Percentiles rank a stretch among this genome's conserved stretches.
phyloP scores from a whole-genome alignment of 768 basidiomycete genomes.

The Russula earlei region DNA sequence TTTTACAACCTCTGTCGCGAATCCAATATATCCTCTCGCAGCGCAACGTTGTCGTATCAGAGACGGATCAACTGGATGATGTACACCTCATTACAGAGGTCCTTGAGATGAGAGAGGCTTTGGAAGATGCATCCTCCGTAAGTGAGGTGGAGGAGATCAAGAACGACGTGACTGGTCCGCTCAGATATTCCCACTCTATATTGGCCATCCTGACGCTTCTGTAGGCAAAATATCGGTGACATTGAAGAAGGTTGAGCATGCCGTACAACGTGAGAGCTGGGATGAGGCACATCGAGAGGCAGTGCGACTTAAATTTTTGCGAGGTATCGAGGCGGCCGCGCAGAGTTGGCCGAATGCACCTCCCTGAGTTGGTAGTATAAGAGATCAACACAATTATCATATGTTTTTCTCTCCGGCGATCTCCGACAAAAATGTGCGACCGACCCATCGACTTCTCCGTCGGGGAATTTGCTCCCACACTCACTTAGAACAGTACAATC shows the following conservation, averaged over 20 bases:
- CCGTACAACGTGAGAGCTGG: conserved; percentile 50
- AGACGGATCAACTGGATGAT: conserved; percentile 67
- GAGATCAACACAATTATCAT: too few relatives aligned
- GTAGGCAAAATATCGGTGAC: conserved; percentile 46
- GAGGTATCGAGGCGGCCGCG: conserved; percentile 50
- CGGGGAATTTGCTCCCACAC: too few relatives aligned
- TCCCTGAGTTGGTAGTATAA: too few relatives aligned
- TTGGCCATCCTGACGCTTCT: background rate
- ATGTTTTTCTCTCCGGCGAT: background rate
- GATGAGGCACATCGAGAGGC: conserved; percentile 44
- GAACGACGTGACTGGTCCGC: conserved; percentile 47
- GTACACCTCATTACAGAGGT: conserved; percentile 62
- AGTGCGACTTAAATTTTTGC: conserved; percentile 66
- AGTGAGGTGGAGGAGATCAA: conserved; percentile 43
- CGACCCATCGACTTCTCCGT: too few relatives aligned
- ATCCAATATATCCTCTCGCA: conserved; percentile 71
- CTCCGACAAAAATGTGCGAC: too few relatives aligned
- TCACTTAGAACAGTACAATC: background rate
- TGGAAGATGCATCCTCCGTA: conserved; percentile 51
- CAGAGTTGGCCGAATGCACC: conserved; percentile 26
- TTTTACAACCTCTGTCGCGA: conserved; percentile 63
- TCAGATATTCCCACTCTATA: background rate
- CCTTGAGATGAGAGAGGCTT: conserved; percentile 67
- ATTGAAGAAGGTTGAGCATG: conserved; percentile 35
- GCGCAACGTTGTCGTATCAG: conserved; percentile 49